phyloP scores from a whole-genome alignment of 257 asterid species.

The Prunella vulgaris region DNA sequence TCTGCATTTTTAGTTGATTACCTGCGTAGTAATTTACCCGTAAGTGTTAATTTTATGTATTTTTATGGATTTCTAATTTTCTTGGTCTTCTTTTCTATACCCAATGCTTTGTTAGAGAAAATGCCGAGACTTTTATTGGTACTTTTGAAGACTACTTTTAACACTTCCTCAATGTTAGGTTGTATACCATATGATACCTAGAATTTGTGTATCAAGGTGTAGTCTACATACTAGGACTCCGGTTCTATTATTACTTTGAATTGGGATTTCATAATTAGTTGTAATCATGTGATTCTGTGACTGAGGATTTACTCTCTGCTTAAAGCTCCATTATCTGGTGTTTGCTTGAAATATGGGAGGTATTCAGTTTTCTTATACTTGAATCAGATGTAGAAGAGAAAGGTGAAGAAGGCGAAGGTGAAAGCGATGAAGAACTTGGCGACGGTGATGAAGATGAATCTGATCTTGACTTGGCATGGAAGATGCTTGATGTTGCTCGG shows the following conservation, averaged over 20 bases:
- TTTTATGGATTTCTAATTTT: background rate
- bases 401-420: conserved; percentile 44
- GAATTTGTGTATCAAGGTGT: background rate
- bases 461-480: conserved; percentile 98
- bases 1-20: background rate
- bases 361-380: background rate
- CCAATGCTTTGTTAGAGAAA: background rate
- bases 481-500: conserved; percentile 95
- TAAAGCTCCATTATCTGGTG: background rate
- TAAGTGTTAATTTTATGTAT: background rate
- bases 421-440: conserved; percentile 62
- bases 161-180: background rate
- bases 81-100: background rate
- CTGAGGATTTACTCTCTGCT: background rate
- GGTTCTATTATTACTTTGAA: background rate
- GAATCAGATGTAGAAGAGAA: conserved; percentile 31
- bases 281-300: background rate
- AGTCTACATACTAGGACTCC: background rate
- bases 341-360: background rate
- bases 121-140: background rate
- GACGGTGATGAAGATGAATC: conserved; percentile 97
- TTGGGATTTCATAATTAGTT: background rate
- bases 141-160: background rate
- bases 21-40: background rate
- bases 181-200: background rate